These are phyloP conservation scores for Iodosphaeria phyllophila DNA, from an alignment of 2,329 filamentous ascomycete genomes.

Conservation along the genomic window DNA sequence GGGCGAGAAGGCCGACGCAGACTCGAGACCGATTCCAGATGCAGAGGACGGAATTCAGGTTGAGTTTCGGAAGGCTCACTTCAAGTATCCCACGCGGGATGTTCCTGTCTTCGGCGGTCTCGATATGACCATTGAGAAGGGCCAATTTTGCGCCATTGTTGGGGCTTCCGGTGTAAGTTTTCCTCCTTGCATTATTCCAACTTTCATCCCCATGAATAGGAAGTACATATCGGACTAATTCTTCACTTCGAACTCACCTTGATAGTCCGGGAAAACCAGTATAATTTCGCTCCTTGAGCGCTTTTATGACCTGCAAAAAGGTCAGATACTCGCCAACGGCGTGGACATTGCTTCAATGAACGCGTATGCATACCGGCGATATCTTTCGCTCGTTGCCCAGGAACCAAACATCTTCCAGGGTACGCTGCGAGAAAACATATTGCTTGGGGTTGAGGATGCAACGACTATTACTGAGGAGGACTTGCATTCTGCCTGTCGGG, in stretches of 20 bases:
- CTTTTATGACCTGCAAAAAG: conserved; percentile 51
- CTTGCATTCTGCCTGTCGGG: conserved; percentile 32
- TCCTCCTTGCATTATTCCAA: too few species aligned
- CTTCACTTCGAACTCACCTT: too few species aligned
- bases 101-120: conserved; percentile 39
- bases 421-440: conserved; percentile 41
- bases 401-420: conserved; percentile 57
- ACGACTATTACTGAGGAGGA: conserved; percentile 29
- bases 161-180: conserved; percentile 50
- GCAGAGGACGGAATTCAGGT: conserved; percentile 32
- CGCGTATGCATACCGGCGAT: conserved; percentile 40
- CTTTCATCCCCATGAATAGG: too few species aligned
- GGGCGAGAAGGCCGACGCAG: background rate
- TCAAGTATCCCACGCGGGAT: conserved; percentile 40
- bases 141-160: conserved; percentile 53
- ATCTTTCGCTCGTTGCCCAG: conserved; percentile 55
- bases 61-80: conserved; percentile 35
- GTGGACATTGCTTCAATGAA: conserved; percentile 38
- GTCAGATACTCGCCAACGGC: conserved; percentile 45
- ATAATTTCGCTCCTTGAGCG: conserved; percentile 47
- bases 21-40: conserved; percentile 20
- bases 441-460: conserved; percentile 39
- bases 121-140: conserved; percentile 44
- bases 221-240: too few species aligned
- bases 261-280: conserved; percentile 58